Percentiles rank a stretch among this genome's conserved stretches.
Conservation (phyloP, 345 rosid genomes). For the rapeseed (Brassica napus) region Da-Ae NC_063438.1:2970501-2971000, state of each 20-base stretch:
- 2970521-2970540: not conserved
- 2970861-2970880: too few relatives aligned
- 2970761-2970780: constrained; percentile 30
- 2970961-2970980: constrained; percentile 11
- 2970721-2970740: constrained; percentile 36
- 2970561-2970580: not conserved
- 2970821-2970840: not conserved
- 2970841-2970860: too few relatives aligned
- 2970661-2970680: not conserved
- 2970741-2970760: constrained; percentile 32
- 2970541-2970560: not conserved
- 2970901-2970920: too few relatives aligned
- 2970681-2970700: not conserved
- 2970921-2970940: not conserved
- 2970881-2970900: too few relatives aligned
- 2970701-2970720: constrained; percentile 4
- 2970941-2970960: constrained; percentile 2
- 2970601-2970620: not conserved
- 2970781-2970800: constrained; percentile 20
- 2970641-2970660: not conserved
- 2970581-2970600: not conserved
- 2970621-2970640: not conserved
- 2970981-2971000: not conserved
- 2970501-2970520: not conserved
- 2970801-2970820: constrained; percentile 12